Evolutionary conservation across 306 rosid genomes (phyloP).

Genomic region (Cicer yamashitae): DNA sequence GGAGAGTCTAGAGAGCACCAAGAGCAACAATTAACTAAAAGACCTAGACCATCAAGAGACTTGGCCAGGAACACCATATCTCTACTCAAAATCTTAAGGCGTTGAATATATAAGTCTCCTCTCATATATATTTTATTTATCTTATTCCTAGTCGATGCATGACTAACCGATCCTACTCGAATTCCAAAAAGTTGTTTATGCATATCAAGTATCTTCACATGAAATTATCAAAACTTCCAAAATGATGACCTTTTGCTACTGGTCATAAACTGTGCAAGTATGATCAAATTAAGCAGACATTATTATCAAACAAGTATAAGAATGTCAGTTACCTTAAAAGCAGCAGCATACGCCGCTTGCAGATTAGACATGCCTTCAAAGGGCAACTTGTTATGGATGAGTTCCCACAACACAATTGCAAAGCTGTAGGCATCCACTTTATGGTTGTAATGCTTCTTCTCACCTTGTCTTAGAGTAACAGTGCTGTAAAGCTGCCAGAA

Average conservation of each 20-base stretch:
- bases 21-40: no score
- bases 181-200: neutral
- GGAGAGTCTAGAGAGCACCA: no score
- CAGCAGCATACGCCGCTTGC: slow-evolving; percentile 98
- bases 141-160: no score
- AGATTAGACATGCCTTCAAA: slow-evolving; percentile 99
- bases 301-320: neutral
- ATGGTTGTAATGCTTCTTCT: slow-evolving; percentile 94
- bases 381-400: slow-evolving; percentile 86
- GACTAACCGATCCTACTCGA: no score
- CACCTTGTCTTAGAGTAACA: slow-evolving; percentile 92
- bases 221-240: neutral
- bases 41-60: no score
- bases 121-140: no score
- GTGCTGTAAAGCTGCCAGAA: slow-evolving; percentile 89
- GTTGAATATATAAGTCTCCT: no score
- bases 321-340: slow-evolving; percentile 75
- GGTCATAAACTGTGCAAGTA: slow-evolving; percentile 17
- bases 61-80: no score
- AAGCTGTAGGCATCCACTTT: slow-evolving; percentile 97
- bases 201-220: neutral
- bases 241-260: neutral
- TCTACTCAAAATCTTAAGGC: no score
- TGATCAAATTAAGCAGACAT: slow-evolving; percentile 20
- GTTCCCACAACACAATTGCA: slow-evolving; percentile 96